Base-by-base conservation (phyloP, 306 rosid species). In the Trifolium fragiferum region DNA sequence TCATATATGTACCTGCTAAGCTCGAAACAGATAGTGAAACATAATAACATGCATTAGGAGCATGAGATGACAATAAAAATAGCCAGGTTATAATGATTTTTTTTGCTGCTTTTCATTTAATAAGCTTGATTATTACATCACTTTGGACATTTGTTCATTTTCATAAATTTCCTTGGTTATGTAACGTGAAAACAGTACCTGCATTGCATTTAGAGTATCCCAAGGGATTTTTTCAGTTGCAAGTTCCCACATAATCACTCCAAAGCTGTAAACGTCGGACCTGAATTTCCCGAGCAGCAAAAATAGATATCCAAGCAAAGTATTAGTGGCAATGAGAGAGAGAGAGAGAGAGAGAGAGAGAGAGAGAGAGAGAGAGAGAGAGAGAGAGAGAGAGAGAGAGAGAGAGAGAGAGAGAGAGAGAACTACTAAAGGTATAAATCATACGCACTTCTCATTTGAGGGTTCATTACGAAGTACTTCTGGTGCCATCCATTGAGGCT, bases 241-340 rank as follows among this genome's bases (percentile, higher is more conserved):
- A 78, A 95, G 90, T 84, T 95, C 99, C 99, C 99, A 95, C 85
- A 95, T 71, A 78, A 95, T 87, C 78, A 95, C 99, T 72, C 99
- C 99, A 57, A 86, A 95, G 87, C 99, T 92, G 89, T 95, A 95
- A 47, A 95, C 86, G 16, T 95, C 99, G 35, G 98, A 95, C 96
- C 99, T 95, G 76, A 87, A 72, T 53, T 72, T 65, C 73, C 80
- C 70, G 70, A 61, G 78, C 51, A 76, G 33, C 18, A 58, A 58
- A 72, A 38, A 46, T 53, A 49, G 63, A 40, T 55, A 50, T 69
- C n/a, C 14, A 67, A 16, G 46, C 55, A 14, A 43, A 57, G 6
- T 57, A 66, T 62, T 50, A 38, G 41, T 7, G 35, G 51, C 30
- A 73, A 57, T 38, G 41, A 2, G 1, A 25, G n/a, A 55, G 16